Evolutionary conservation across 257 asterid genomes (phyloP).

Genomic region (Haberlea rhodopensis): DNA sequence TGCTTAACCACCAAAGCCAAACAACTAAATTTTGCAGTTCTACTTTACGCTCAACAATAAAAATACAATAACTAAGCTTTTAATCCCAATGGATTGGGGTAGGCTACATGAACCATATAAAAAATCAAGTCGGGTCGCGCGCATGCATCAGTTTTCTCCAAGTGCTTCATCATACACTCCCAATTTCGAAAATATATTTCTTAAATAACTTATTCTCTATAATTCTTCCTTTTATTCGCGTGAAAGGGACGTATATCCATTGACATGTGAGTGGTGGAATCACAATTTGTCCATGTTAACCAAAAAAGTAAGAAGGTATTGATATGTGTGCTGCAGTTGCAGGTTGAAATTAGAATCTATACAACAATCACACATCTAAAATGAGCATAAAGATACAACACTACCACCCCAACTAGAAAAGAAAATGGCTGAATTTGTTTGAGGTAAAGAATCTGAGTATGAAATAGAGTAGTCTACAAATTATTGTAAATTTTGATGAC

Average conservation of each 20-base stretch:
- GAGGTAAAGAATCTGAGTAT: neutral
- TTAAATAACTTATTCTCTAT: neutral
- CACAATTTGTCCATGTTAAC: neutral
- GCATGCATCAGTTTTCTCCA: too few relatives aligned
- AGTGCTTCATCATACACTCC: too few relatives aligned
- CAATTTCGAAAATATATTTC: too few relatives aligned
- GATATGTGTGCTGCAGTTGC: neutral
- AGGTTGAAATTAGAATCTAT: too few relatives aligned
- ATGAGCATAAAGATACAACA: neutral
- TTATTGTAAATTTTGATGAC: neutral
- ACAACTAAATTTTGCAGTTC: neutral
- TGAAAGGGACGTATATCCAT: neutral
- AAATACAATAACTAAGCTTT: too few relatives aligned
- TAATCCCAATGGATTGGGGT: too few relatives aligned
- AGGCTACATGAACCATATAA: too few relatives aligned
- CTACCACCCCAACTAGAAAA: neutral
- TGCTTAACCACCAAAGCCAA: too few relatives aligned
- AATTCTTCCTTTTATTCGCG: neutral
- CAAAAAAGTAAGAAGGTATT: neutral
- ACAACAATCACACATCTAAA: neutral
- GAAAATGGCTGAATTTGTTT: neutral
- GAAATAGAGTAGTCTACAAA: neutral
- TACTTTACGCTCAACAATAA: neutral
- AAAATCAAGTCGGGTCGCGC: too few relatives aligned
- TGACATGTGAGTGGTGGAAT: neutral